Base-by-base conservation (phyloP, 208 protist genomes). In the Novymonas esmeraldas region DNA sequence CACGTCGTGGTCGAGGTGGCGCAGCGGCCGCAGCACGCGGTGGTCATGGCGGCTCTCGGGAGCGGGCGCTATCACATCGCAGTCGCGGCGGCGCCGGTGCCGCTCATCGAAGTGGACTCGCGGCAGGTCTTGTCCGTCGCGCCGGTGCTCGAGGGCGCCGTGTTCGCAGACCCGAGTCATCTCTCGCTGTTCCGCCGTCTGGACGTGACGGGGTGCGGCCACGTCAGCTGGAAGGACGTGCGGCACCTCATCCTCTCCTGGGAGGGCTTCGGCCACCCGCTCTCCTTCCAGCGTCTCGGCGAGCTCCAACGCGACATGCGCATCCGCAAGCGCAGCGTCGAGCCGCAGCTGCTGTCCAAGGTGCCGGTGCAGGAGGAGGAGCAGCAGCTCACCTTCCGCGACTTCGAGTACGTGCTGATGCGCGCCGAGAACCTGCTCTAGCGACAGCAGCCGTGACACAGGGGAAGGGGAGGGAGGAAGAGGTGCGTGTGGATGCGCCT, bases 141-240 rank as follows among this genome's bases (percentile, higher is more conserved):
- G 24, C 84, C 82, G 5, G 58, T 89, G 18, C 65, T 90, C 10
- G 88, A 92, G 11, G 84, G 79, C 4, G 81, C 91, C 38, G 92
- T 99, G 51, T 94, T 97, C 18, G 91, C 81, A 0, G 70, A 81
- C 45, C 96, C 97, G 2, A 82, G 98, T 33, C 69, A 99, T 16
- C 94, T 99, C 2, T 73, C 98, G 4, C 98, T 89, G 59, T 98
- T 99, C 82, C 95, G 97, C 34, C 98, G 94, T 13, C 98, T 99
- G 36, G 98, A 99, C 84, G 88, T 96, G 13, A 98, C 89, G 2
- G 85, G 94, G 34, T 64, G 66, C 3, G 84, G 87, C n/a, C 31
- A 68, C 16, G 78, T 90, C 13, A 70, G 55, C 22, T 93, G 87
- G 85, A 89, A 89, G 59, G 72, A 90, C 44, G 82, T 90, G 24